These are phyloP conservation scores for Alternaria gansuensis DNA, from an alignment of 2,329 filamentous ascomycete species.

Conservation along the genomic window DNA sequence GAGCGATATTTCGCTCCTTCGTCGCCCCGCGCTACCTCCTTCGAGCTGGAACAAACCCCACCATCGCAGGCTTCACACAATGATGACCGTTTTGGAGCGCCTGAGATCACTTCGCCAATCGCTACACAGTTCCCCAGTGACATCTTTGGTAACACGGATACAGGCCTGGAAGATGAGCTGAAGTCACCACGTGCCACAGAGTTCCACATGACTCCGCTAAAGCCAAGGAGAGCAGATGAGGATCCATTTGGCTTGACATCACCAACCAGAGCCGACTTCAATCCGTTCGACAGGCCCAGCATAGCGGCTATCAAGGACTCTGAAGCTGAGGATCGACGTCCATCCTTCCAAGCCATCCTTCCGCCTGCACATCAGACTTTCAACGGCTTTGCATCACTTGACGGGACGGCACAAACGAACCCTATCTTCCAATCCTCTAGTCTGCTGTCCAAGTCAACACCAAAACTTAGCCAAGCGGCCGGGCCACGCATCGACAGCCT, in stretches of 20 bases:
- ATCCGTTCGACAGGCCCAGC: slow-evolving; percentile 37
- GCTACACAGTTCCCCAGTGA: slow-evolving; percentile 50
- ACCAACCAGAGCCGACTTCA: slow-evolving; percentile 56
- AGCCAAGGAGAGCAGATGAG: slow-evolving; percentile 43
- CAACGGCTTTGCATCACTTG: slow-evolving; percentile 50
- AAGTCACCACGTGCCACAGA: slow-evolving; percentile 47
- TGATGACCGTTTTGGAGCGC: slow-evolving; percentile 13
- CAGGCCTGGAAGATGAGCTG: slow-evolving; percentile 50
- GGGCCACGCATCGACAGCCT: slow-evolving; percentile 39
- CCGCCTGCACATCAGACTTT: slow-evolving; percentile 47
- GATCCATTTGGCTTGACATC: slow-evolving; percentile 53
- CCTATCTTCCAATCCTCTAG: slow-evolving; percentile 29
- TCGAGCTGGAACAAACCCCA: slow-evolving; percentile 21
- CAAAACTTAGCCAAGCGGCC: slow-evolving; percentile 20
- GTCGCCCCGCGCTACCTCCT: slow-evolving; percentile 33
- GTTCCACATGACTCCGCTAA: slow-evolving; percentile 52
- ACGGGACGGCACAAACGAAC: slow-evolving; percentile 44
- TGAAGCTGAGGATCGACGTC: slow-evolving; percentile 41
- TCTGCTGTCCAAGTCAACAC: slow-evolving; percentile 21
- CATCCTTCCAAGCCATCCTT: slow-evolving; percentile 50
- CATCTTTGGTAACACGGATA: slow-evolving; percentile 36
- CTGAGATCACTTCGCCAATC: slow-evolving; percentile 51
- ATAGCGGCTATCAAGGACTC: slow-evolving; percentile 28
- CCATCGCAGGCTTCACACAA: slow-evolving; percentile 1
- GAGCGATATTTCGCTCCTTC: slow-evolving; percentile 30